These are phyloP conservation scores for Populus davidiana DNA, from an alignment of 345 rosid genomes.

Conservation along the genomic window DNA sequence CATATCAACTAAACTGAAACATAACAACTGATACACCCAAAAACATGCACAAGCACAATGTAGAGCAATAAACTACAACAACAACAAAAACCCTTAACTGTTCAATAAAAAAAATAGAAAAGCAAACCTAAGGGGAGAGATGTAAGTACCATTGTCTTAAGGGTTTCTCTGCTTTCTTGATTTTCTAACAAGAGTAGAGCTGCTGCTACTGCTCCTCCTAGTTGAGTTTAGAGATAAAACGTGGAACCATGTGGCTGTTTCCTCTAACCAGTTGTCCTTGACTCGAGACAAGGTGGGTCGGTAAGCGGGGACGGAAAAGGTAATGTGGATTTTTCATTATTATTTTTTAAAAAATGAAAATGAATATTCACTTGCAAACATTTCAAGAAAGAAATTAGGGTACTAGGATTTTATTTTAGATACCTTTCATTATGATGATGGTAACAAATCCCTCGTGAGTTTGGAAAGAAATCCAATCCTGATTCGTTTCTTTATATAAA, in stretches of 20 bases:
- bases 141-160: neutral
- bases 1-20: neutral
- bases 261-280: neutral
- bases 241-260: neutral
- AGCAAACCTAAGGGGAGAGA: neutral
- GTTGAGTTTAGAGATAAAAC: neutral
- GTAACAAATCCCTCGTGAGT: neutral
- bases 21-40: neutral
- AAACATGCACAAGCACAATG: neutral
- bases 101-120: neutral
- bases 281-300: neutral
- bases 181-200: neutral
- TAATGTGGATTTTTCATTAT: neutral
- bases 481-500: too few relatives aligned
- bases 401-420: too few relatives aligned
- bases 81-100: too few relatives aligned
- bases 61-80: neutral
- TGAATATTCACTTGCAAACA: too few relatives aligned
- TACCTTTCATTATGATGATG: neutral
- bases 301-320: neutral
- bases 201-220: neutral
- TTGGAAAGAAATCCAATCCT: neutral
- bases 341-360: too few relatives aligned
- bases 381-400: too few relatives aligned
- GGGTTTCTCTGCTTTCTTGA: neutral